These are phyloP conservation scores for Phaeosphaeria sp. DNA, from an alignment of 2,329 filamentous ascomycete genomes.

Conservation along the genomic window DNA sequence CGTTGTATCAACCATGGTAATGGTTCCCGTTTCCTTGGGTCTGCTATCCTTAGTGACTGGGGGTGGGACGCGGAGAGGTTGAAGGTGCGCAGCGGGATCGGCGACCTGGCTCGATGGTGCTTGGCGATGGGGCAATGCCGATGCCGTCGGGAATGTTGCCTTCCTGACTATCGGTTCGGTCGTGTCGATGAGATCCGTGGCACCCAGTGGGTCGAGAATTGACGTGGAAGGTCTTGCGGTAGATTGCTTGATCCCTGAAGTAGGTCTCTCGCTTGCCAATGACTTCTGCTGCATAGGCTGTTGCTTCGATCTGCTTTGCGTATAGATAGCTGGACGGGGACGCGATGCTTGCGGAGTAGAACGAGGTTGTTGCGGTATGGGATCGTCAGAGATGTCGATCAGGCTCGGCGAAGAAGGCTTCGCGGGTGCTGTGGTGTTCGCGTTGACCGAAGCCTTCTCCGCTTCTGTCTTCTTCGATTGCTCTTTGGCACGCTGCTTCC, in stretches of 20 bases:
- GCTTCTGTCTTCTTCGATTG: slow-evolving; percentile 25
- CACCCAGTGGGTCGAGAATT: not conserved
- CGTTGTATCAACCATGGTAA: not conserved
- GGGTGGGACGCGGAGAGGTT: not conserved
- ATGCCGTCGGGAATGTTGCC: not conserved
- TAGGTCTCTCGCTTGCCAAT: not conserved
- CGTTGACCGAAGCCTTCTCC: slow-evolving; percentile 6
- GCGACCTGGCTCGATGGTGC: not conserved
- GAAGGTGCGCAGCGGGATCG: not conserved
- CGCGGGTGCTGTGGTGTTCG: not conserved
- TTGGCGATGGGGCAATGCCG: not conserved
- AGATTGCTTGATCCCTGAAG: not conserved
- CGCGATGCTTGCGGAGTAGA: not conserved
- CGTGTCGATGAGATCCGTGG: not conserved
- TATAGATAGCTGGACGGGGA: not conserved
- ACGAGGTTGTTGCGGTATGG: not conserved
- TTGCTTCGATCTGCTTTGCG: slow-evolving; percentile 1
- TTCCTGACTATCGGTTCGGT: not conserved
- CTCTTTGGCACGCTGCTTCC: slow-evolving; percentile 42
- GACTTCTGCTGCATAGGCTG: slow-evolving; percentile 4
- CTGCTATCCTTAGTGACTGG: not conserved
- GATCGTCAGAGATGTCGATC: slow-evolving; percentile 4
- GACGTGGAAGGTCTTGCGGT: not conserved
- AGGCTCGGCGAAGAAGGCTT: not conserved
- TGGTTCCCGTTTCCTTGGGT: not conserved